phyloP scores from a whole-genome alignment of 2,329 filamentous ascomycete genomes.

The Fusarium oxysporum region DNA sequence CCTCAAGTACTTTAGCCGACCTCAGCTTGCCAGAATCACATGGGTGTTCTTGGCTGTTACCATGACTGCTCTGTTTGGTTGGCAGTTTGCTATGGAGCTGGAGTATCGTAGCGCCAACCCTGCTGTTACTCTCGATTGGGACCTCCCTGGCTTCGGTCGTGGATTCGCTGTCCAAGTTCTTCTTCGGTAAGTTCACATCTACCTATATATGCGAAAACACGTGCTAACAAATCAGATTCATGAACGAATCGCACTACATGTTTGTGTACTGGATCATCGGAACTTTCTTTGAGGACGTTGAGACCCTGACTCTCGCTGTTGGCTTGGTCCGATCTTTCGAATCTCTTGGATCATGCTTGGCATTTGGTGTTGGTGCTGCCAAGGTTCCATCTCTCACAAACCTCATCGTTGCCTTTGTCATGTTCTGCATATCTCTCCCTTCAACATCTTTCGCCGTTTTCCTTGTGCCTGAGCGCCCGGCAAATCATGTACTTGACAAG shows the following conservation, averaged over 20 bases:
- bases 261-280: constrained; percentile 65
- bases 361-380: constrained; percentile 61
- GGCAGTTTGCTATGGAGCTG: constrained; percentile 62
- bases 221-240: constrained; percentile 48
- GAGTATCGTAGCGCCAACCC: constrained; percentile 55
- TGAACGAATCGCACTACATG: constrained; percentile 64
- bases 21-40: constrained; percentile 55
- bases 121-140: constrained; percentile 59
- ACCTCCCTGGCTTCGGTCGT: constrained; percentile 55
- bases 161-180: constrained; percentile 62
- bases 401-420: constrained; percentile 59
- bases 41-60: constrained; percentile 55
- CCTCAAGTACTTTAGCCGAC: constrained; percentile 54
- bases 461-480: constrained; percentile 51
- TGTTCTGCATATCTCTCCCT: constrained; percentile 58
- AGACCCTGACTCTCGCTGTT: constrained; percentile 62
- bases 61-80: constrained; percentile 59
- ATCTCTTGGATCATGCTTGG: constrained; percentile 58
- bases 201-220: rapidly evolving
- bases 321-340: constrained; percentile 62
- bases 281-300: constrained; percentile 62
- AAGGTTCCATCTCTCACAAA: constrained; percentile 61
- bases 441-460: constrained; percentile 51
- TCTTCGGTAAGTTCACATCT: constrained; percentile 50
- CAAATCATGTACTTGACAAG: constrained; percentile 19